A percentile compares a stretch with the other conserved stretches of the same genome.
Conservation (phyloP, 257 asterid species). For the Nicotiana obtusifolia region DNA sequence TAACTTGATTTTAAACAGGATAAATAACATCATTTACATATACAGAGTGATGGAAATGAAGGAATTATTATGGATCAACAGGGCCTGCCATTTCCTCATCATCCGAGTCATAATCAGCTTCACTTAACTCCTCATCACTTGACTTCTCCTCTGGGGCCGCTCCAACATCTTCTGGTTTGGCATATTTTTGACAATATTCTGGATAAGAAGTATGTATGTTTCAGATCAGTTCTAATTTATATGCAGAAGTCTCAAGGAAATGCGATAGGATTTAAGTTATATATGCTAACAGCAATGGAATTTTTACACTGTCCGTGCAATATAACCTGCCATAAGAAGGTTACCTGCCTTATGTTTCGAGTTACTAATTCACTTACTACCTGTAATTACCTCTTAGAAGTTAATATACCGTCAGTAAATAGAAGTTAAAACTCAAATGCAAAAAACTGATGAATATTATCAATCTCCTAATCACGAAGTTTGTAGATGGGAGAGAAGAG, state of each 20-base stretch:
- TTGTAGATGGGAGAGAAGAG: background rate
- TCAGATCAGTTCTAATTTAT: background rate
- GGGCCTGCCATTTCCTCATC: slow-evolving; percentile 65
- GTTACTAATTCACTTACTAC: background rate
- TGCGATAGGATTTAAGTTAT: background rate
- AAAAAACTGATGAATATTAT: background rate
- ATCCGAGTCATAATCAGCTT: slow-evolving; percentile 56
- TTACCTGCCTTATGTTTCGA: background rate
- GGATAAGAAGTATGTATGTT: background rate
- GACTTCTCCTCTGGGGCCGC: slow-evolving; percentile 50
- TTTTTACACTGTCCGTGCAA: no score
- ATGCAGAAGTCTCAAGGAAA: background rate
- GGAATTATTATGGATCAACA: slow-evolving; percentile 47
- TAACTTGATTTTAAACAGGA: slow-evolving; percentile 17
- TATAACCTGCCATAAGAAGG: background rate
- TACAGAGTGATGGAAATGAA: background rate
- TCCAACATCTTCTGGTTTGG: slow-evolving; percentile 83
- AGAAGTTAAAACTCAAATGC: background rate
- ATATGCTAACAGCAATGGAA: no score
- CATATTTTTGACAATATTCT: slow-evolving; percentile 84
- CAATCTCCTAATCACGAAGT: background rate
- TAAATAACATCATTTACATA: slow-evolving; percentile 30
- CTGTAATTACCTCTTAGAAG: background rate
- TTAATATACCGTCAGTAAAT: background rate
- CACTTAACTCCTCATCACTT: slow-evolving; percentile 76